phyloP scores from a whole-genome alignment of 2,329 filamentous ascomycete species.

The Ascochyta rabiei region DNA sequence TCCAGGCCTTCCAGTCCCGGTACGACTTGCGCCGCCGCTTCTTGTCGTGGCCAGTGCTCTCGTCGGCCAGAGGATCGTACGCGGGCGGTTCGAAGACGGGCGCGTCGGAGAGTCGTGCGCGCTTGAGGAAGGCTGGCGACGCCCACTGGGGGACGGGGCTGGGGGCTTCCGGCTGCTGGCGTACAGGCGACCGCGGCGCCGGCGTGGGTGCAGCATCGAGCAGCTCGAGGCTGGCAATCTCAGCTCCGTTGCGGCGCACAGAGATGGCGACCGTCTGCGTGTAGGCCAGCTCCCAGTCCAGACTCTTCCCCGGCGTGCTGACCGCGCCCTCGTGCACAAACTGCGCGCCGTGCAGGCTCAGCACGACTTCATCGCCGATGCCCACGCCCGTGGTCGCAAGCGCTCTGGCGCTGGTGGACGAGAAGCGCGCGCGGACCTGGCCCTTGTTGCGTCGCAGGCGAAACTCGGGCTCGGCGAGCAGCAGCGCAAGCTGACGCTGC shows the following conservation, averaged over 20 bases:
- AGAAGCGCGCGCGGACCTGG: slow-evolving; percentile 80
- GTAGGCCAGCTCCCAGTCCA: slow-evolving; percentile 64
- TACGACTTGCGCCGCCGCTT: slow-evolving; percentile 76
- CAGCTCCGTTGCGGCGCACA: slow-evolving; percentile 54
- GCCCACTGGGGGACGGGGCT: slow-evolving; percentile 58
- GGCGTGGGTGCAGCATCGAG: slow-evolving; percentile 48
- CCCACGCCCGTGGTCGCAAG: slow-evolving; percentile 71
- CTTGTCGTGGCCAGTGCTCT: slow-evolving; percentile 61
- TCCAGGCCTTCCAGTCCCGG: slow-evolving; percentile 73
- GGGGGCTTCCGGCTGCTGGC: slow-evolving; percentile 13
- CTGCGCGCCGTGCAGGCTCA: slow-evolving; percentile 71
- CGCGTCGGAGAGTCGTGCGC: slow-evolving; percentile 71
- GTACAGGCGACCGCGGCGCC: slow-evolving; percentile 31
- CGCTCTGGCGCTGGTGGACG: slow-evolving; percentile 70
- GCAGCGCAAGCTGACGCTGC: slow-evolving; percentile 73
- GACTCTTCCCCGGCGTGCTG: slow-evolving; percentile 62
- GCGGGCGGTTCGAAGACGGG: slow-evolving; percentile 65
- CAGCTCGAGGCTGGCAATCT: slow-evolving; percentile 60
- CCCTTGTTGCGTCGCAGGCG: slow-evolving; percentile 77
- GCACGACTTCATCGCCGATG: slow-evolving; percentile 75
- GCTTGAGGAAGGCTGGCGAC: slow-evolving; percentile 78
- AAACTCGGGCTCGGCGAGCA: slow-evolving; percentile 85
- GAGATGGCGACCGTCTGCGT: slow-evolving; percentile 43
- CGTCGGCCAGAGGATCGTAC: slow-evolving; percentile 71
- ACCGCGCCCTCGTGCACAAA: slow-evolving; percentile 65